phyloP scores from a whole-genome alignment of 768 basidiomycete genomes.

The Pseudohyphozyma bogoriensis region DNA sequence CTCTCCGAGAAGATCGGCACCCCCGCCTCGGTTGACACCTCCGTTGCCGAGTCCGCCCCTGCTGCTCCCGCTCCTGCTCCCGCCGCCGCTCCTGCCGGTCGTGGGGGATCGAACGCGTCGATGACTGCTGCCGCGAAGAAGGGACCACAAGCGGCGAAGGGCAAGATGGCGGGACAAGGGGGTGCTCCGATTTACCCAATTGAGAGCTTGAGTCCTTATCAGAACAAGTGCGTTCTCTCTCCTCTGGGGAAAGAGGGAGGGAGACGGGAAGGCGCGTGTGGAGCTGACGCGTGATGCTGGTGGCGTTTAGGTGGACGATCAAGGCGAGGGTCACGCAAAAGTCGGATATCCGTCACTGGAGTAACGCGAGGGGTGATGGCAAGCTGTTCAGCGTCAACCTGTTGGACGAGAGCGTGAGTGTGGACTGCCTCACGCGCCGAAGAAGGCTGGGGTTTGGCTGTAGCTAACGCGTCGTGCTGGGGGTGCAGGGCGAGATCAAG shows the following conservation, averaged over 20 bases:
- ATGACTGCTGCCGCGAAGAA: conserved; percentile 19
- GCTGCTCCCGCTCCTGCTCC: conserved; percentile 37
- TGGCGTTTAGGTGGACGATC: conserved; percentile 64
- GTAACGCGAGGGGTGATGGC: conserved; percentile 81
- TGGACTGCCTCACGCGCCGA: not conserved
- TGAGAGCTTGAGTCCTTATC: conserved; percentile 87
- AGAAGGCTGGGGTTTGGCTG: no score
- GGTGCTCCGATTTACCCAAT: conserved; percentile 60
- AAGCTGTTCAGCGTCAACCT: conserved; percentile 85
- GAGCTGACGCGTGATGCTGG: not conserved
- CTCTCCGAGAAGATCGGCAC: conserved; percentile 64
- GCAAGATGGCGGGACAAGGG: conserved; percentile 3
- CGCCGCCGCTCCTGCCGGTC: conserved; percentile 33
- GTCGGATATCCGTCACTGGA: conserved; percentile 78
- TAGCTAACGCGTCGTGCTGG: not conserved
- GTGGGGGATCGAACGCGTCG: conserved; percentile 32
- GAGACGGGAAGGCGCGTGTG: not conserved
- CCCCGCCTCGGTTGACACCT: conserved; percentile 40
- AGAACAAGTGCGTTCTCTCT: conserved; percentile 55
- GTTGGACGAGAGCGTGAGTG: conserved; percentile 77
- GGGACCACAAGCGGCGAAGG: not conserved
- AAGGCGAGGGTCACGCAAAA: conserved; percentile 86
- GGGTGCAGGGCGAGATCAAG: conserved; percentile 57
- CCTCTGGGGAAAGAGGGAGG: not conserved
- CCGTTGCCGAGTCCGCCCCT: conserved; percentile 37